Evolutionary conservation across 768 basidiomycete genomes (phyloP).

Genomic region (Daedaleopsis nitida): DNA sequence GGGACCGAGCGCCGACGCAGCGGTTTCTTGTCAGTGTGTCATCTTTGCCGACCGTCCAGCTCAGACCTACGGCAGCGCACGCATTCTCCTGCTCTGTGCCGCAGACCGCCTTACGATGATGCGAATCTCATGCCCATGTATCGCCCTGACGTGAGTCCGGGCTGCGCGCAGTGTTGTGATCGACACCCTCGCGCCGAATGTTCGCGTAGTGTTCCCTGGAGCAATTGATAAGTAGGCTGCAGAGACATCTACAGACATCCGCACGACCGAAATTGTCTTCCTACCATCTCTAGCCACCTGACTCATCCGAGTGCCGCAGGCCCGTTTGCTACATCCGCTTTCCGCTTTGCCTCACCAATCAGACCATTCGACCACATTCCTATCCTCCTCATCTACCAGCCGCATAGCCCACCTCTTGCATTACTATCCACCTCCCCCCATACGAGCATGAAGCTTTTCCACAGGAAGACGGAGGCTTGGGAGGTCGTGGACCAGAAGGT

Average conservation of each 20-base stretch:
- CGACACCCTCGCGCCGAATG: neutral
- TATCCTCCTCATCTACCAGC: neutral
- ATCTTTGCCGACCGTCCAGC: neutral
- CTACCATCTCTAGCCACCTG: neutral
- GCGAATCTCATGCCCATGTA: too few species aligned
- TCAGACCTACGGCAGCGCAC: neutral
- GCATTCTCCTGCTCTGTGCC: too few species aligned
- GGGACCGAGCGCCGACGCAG: neutral
- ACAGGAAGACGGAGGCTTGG: constrained; percentile 63
- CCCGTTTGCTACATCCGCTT: neutral
- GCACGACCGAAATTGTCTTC: neutral
- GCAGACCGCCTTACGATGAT: too few species aligned
- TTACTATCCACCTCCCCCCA: neutral
- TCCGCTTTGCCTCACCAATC: neutral
- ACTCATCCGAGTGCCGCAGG: neutral
- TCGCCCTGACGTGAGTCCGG: too few species aligned
- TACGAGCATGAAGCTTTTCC: constrained; percentile 35
- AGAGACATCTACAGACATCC: neutral
- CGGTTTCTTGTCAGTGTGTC: too few species aligned
- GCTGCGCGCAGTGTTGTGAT: neutral
- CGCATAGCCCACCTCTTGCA: neutral
- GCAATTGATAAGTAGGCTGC: neutral
- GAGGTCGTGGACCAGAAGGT: constrained; percentile 72
- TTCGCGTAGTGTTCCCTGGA: neutral
- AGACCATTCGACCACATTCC: neutral